phyloP scores from a whole-genome alignment of 1,139 yeast genomes.

The Spathaspora sp. region DNA sequence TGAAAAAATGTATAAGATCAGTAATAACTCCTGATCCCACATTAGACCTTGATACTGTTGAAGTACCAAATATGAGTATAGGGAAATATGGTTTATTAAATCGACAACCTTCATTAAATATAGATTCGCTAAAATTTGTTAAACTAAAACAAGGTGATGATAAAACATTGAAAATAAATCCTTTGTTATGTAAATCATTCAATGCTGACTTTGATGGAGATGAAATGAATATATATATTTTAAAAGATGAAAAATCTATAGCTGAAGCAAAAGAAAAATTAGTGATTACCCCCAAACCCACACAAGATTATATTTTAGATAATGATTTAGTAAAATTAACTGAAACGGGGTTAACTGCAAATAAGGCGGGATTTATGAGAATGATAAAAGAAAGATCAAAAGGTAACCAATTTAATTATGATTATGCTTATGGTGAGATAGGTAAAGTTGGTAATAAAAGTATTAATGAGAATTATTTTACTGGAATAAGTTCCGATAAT shows the following conservation, averaged over 20 bases:
- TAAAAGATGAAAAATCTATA: background rate
- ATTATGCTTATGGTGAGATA: background rate
- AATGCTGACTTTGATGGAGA: conserved; percentile 5
- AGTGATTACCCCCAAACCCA: background rate
- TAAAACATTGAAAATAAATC: background rate
- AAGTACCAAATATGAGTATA: background rate
- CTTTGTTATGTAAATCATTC: conserved; percentile 1
- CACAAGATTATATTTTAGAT: conserved; percentile 4
- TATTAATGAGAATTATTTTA: background rate
- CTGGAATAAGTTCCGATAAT: background rate
- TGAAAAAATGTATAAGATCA: conserved; percentile 2
- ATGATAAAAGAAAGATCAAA: conserved; percentile 1
- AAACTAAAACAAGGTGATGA: background rate
- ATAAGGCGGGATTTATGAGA: background rate
- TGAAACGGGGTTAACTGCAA: conserved; percentile 1
- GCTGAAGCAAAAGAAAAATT: background rate
- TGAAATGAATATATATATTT: conserved; percentile 2
- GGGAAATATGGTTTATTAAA: conserved; percentile 1
- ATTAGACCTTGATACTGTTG: background rate
- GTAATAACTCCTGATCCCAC: conserved; percentile 1
- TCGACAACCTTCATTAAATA: conserved; percentile 3
- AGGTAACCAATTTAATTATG: conserved; percentile 1
- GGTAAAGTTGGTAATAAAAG: background rate
- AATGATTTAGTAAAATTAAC: conserved; percentile 1
- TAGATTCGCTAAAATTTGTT: conserved; percentile 1